Evolutionary conservation across 73 alveolate genomes (phyloP), one percentile per base, ranked within the genome.

Genomic region (Paramecium pentaurelia): DNA sequence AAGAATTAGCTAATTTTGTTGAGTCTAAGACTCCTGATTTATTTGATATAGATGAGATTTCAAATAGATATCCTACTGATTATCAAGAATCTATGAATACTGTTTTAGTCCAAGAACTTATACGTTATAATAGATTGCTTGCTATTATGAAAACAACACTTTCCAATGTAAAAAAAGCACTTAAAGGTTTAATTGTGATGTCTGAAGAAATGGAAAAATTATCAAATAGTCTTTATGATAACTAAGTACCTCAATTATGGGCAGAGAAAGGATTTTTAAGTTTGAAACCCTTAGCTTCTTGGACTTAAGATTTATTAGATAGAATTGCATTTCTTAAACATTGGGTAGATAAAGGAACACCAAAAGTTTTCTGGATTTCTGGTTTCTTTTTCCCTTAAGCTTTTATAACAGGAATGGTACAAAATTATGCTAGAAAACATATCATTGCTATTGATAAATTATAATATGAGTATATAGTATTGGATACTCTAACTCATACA

Each of bases 381-480:
- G 97, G 99, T 47, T 96, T 96, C 89, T 96, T 96, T 97, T 97
- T 97, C 99, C 99, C 99, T 9, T 96, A 99, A 93, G 99, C 99
- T 73, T 99, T 99, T 95, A 93, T 99, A 71, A 99, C 99, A 25
- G 99, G 99, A 18, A 98, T 99, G 86, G 95, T 99, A 77, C 98
- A 99, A 97, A 99, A 99, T 95, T 98, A 97, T 93, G 99, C 99
- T 12, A 97, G 99, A 96, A 97, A 97, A 95, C 99, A 98, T 94
- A 96, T 96, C 47, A 98, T 98, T 93, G 99, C 99, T 80, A 98
- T 97, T 90, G 99, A 98, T 94, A 96, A 96, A 91, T 96, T 98
- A 42, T 93, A 97, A 11, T 97, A 96, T 92, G 98, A 97, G 60
- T 95, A 92, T 90, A 96, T 96, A 86, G 98, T 97, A 28, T 93